A percentile compares a stretch with the other conserved stretches of the same genome.
These are phyloP conservation scores for Magnusiomyces suaveolens DNA, from an alignment of 1,139 yeast species.

Conservation along the genomic window DNA sequence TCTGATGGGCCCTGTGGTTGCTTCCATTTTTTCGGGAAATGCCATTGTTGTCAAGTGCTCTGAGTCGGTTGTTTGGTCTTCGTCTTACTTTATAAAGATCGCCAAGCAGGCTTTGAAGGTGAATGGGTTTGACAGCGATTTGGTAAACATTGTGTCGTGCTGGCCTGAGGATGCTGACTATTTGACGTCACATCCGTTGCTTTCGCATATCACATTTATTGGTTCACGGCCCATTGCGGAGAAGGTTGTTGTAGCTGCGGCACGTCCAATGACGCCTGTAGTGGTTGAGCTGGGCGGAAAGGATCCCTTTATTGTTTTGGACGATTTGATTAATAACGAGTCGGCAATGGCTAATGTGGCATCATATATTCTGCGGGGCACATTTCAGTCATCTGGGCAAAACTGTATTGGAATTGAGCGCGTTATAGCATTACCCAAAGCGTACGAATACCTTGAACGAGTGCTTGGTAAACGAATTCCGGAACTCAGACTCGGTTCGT, in stretches of 20 bases:
- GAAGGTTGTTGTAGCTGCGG: conserved; percentile 71
- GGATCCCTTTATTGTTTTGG: conserved; percentile 79
- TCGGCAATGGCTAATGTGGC: conserved; percentile 39
- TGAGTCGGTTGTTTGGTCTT: conserved; percentile 93
- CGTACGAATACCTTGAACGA: conserved; percentile 52
- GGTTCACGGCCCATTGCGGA: conserved; percentile 95
- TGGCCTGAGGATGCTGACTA: conserved; percentile 83
- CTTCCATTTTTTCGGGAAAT: conserved; percentile 82
- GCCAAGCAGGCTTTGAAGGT: conserved; percentile 61
- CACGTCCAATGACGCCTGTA: conserved; percentile 77
- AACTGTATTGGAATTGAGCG: conserved; percentile 96
- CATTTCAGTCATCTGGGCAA: conserved; percentile 95
- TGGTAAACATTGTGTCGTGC: conserved; percentile 68
- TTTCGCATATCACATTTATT: conserved; percentile 83
- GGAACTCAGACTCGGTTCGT: conserved; percentile 69
- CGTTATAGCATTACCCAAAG: conserved; percentile 63
- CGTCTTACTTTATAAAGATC: conserved; percentile 62
- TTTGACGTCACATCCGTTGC: conserved; percentile 71
- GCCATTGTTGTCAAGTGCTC: conserved; percentile 87
- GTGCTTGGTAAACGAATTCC: conserved; percentile 51
- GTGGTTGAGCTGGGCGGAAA: conserved; percentile 95
- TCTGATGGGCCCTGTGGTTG: conserved; percentile 82
- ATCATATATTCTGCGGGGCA: conserved; percentile 82
- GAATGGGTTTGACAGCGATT: conserved; percentile 66
- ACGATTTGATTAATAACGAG: conserved; percentile 26